These are phyloP conservation scores for Acanthamoeba sp. DNA, from an alignment of 208 protist genomes.

Conservation along the genomic window DNA sequence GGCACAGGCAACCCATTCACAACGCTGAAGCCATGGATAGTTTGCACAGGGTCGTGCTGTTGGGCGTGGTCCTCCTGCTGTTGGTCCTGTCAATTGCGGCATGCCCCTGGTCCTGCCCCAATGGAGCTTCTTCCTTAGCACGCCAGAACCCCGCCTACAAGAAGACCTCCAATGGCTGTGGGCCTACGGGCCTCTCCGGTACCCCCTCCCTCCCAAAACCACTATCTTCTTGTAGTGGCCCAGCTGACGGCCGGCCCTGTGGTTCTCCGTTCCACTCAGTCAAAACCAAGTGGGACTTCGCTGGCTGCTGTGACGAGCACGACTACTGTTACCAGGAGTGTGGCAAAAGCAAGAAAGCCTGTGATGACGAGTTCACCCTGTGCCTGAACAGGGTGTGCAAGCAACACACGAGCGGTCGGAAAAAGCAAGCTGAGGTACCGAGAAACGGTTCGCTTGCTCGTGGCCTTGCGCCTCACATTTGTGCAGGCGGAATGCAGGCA, in stretches of 20 bases:
- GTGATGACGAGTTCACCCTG: not conserved
- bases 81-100: not conserved
- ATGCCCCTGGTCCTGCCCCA: not conserved
- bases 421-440: no score
- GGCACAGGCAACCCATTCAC: no score
- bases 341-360: conserved; percentile 3
- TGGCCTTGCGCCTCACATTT: no score
- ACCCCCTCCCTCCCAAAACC: not conserved
- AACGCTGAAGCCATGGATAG: no score
- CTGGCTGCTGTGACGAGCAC: not conserved
- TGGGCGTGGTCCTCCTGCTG: not conserved
- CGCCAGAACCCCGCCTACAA: not conserved
- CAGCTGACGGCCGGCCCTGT: not conserved
- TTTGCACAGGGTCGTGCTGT: no score
- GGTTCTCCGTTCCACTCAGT: not conserved
- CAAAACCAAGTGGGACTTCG: conserved; percentile 1
- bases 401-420: no score
- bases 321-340: not conserved
- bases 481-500: not conserved
- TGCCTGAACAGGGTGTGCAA: conserved; percentile 18
- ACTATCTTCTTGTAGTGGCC: not conserved
- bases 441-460: no score
- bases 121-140: not conserved
- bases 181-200: not conserved
- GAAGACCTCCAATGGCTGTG: not conserved